Conservation (phyloP, 805 yeast species). For the Isabelozyma heimii region DNA sequence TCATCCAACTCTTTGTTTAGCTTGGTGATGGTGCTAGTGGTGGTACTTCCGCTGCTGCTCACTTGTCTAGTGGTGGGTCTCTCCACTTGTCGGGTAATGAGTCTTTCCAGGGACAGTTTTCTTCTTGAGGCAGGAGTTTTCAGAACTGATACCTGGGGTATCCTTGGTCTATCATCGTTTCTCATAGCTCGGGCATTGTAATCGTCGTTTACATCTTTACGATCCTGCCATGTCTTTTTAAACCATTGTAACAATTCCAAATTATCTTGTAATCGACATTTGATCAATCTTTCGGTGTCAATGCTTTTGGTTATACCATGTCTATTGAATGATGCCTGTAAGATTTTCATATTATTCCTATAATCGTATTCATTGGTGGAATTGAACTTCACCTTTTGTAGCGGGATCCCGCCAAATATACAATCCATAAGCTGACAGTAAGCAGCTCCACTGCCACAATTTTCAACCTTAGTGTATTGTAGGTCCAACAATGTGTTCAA, state of each 20-base stretch:
- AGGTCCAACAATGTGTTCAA: conserved; percentile 68
- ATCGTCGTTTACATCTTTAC: conserved; percentile 55
- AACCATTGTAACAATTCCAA: conserved; percentile 94
- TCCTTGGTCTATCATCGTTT: conserved; percentile 3
- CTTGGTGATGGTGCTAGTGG: neutral
- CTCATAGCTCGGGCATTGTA: conserved; percentile 61
- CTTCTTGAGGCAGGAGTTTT: neutral
- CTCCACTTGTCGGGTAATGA: neutral
- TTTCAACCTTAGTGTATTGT: conserved; percentile 76
- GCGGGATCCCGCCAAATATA: conserved; percentile 77
- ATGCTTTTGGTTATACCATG: conserved; percentile 71
- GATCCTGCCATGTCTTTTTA: conserved; percentile 76
- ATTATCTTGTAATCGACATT: conserved; percentile 91
- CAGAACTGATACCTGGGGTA: neutral
- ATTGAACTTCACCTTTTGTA: conserved; percentile 67
- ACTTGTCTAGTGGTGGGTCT: neutral
- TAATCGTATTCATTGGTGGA: conserved; percentile 73
- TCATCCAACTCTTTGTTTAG: conserved; percentile 45
- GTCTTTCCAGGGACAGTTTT: neutral
- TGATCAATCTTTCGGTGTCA: conserved; percentile 77
- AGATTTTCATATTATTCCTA: conserved; percentile 75
- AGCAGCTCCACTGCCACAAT: conserved; percentile 94
- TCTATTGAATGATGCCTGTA: conserved; percentile 75
- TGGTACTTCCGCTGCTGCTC: neutral
- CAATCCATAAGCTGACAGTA: conserved; percentile 91